A percentile compares a stretch with the other conserved stretches of the same genome.
Conservation (phyloP, 805 yeast species). For the Nematodospora valgi region DNA sequence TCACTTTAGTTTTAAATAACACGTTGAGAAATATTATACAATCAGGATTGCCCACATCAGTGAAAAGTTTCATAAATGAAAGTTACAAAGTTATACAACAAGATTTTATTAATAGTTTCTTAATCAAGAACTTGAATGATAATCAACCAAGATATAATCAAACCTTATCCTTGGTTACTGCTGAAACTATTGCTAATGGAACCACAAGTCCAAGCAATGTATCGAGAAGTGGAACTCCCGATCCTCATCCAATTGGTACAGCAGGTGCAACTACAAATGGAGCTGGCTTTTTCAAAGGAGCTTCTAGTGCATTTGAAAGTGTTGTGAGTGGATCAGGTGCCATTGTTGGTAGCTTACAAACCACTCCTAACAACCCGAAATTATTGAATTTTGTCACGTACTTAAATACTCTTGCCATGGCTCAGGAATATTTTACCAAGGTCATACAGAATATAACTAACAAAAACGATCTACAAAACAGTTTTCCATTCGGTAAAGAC, state of each 20-base stretch:
- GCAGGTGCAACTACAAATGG: constrained; percentile 12
- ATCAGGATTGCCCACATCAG: constrained; percentile 61
- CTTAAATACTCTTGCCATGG: constrained; percentile 68
- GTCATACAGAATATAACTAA: constrained; percentile 43
- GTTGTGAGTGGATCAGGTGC: constrained; percentile 31
- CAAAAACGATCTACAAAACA: constrained; percentile 19
- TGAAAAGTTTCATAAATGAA: constrained; percentile 52
- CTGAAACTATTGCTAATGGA: constrained; percentile 4
- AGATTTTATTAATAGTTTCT: constrained; percentile 57
- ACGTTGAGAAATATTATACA: constrained; percentile 63
- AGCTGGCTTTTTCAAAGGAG: constrained; percentile 39
- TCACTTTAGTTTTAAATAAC: constrained; percentile 68
- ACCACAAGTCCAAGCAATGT: constrained; percentile 16
- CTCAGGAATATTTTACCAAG: constrained; percentile 54
- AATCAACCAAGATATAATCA: constrained; percentile 41
- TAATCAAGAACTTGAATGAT: constrained; percentile 31
- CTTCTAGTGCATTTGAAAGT: constrained; percentile 42
- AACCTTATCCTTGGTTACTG: constrained; percentile 18
- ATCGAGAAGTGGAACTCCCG: constrained; percentile 33
- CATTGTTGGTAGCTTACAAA: constrained; percentile 19
- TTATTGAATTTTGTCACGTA: constrained; percentile 61
- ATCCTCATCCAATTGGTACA: too few species aligned
- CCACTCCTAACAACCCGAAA: constrained; percentile 39
- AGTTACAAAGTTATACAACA: constrained; percentile 58
- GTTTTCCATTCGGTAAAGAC: constrained; percentile 38